Evolutionary conservation across 805 yeast species (phyloP), one percentile per base, ranked within the genome.

Genomic region (Candida boidinii): DNA sequence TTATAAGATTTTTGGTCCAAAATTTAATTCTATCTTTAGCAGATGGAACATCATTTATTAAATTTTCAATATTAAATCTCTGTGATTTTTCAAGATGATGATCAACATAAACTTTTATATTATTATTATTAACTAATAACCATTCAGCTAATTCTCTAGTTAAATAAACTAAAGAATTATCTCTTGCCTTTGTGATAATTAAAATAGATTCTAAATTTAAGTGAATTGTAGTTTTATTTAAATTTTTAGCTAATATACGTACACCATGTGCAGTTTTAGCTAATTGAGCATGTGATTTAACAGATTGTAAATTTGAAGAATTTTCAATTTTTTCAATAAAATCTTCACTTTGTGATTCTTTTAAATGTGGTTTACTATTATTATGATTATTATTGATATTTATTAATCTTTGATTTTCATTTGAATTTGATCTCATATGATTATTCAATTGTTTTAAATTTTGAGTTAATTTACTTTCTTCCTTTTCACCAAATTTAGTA

Each of bases 101-200:
- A 49, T 90, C 96, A 9, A 90, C 94, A 51, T 77, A 83, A 1
- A 88, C 79, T 9, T 20, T 25, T 4, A 51, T 38, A 13, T 37
- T 23, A 2, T 38, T 35, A 20, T 56, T 53, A 17, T 58, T 43
- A 12, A 56, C 42, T 25, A 86, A 52, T 19, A 86, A 54, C 90
- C 92, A 87, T 45, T 76, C 85, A 1, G 85, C 78, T 42, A 87
- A 62, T 46, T 83, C 92, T 36, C 90, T 65, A 0, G 95, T 83
- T 29, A 85, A 60, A 46, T 73, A 77, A 6, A 82, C 75, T 33
- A 87, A 59, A 6, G 86, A 76, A 44, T 81, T 78, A 51, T 87
- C 96, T 34, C 94, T 67, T 1, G 94, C 92, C 54, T 86, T 86
- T n/a, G 95, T 86, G 14, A 87, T 87, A 11, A 86, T 73, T 75